Conservation (phyloP, 495 filamentous ascomycete species). For the Penicillium chermesinum region DNA sequence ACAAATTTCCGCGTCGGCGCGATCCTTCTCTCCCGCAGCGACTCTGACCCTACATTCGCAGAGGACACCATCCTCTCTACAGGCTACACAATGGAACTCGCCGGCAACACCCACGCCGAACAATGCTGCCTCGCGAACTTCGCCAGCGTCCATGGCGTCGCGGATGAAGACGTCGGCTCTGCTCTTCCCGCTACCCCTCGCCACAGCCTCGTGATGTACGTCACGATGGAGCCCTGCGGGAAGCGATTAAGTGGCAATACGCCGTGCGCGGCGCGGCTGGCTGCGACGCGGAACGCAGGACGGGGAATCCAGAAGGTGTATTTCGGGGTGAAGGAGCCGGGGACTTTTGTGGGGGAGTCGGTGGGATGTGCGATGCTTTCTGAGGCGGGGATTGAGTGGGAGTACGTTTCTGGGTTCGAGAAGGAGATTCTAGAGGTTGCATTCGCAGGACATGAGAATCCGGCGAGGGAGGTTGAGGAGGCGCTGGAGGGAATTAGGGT, state of each 20-base stretch:
- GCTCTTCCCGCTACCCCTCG: slow-evolving; percentile 45
- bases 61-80: slow-evolving; percentile 65
- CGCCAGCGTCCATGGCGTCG: slow-evolving; percentile 42
- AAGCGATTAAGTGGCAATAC: slow-evolving; percentile 74
- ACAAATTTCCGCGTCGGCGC: slow-evolving; percentile 95
- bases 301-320: slow-evolving; percentile 71
- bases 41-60: slow-evolving; percentile 25
- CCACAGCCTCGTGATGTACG: slow-evolving; percentile 65
- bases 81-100: slow-evolving; percentile 85
- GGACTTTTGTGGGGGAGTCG: slow-evolving; percentile 79
- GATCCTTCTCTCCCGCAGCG: slow-evolving; percentile 57
- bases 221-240: slow-evolving; percentile 91
- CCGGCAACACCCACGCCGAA: slow-evolving; percentile 93
- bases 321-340: slow-evolving; percentile 83
- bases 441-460: slow-evolving; percentile 67
- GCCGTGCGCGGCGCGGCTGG: slow-evolving; percentile 77
- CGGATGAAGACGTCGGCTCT: slow-evolving; percentile 51
- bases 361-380: slow-evolving; percentile 65
- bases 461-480: slow-evolving; percentile 28
- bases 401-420: slow-evolving; percentile 71
- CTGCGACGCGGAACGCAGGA: slow-evolving; percentile 43
- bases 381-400: slow-evolving; percentile 67
- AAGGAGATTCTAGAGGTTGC: slow-evolving; percentile 76
- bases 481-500: slow-evolving; percentile 28
- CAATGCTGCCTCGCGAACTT: slow-evolving; percentile 84